Conservation (phyloP, 73 alveolate species). For the Paramecium pentaurelia region DNA sequence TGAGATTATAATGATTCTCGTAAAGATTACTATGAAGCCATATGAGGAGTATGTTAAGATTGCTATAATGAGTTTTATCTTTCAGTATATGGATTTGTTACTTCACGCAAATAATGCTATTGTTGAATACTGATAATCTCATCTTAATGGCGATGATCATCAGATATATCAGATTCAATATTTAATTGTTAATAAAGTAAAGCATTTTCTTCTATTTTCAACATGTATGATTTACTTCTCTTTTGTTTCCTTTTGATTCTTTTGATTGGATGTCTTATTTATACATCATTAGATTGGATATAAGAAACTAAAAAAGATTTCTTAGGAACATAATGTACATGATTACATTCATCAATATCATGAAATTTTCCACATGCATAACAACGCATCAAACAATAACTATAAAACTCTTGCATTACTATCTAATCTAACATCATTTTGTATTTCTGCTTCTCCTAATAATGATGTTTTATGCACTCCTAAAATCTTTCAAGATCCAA, state of each 20-base stretch:
- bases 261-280: neutral
- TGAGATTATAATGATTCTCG: neutral
- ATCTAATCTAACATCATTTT: constrained; percentile 28
- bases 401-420: neutral
- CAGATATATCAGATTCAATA: neutral
- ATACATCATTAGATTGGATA: neutral
- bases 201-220: neutral
- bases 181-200: neutral
- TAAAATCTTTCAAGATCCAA: neutral
- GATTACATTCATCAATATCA: neutral
- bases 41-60: neutral
- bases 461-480: neutral
- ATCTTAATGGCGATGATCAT: neutral
- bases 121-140: neutral
- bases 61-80: neutral
- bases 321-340: constrained; percentile 27
- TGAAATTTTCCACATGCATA: constrained; percentile 31
- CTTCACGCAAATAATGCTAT: neutral
- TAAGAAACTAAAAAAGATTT: neutral
- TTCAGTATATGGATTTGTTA: neutral
- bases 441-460: neutral
- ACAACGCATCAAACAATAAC: neutral
- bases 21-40: neutral
- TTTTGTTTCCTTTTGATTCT: neutral
- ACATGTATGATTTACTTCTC: neutral